A percentile compares a stretch with the other conserved stretches of the same genome.
Conservation (phyloP, 306 rosid species). For the Cicer judaicum region DNA sequence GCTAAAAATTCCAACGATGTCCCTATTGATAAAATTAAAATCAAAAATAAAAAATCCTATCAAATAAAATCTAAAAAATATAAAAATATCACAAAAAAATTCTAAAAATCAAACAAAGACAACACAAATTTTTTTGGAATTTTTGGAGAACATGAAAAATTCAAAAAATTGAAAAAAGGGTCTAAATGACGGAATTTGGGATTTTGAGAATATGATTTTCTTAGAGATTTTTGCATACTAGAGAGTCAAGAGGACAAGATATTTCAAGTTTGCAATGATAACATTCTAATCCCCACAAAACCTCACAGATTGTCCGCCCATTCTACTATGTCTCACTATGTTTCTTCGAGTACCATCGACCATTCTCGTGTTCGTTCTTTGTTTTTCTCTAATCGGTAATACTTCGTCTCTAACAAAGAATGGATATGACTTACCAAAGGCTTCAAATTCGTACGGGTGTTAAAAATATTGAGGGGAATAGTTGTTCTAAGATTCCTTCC, state of each 20-base stretch:
- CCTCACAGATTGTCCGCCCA: slow-evolving; percentile 43
- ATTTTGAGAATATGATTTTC: slow-evolving; percentile 14
- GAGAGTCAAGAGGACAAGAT: slow-evolving; percentile 34
- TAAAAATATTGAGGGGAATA: background rate
- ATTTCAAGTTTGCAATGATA: slow-evolving; percentile 8
- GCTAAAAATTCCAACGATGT: no score
- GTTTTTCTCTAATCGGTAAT: no score
- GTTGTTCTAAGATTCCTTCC: background rate
- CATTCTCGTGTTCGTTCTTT: background rate
- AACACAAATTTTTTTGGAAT: no score
- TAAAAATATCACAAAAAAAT: no score
- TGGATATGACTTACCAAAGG: background rate
- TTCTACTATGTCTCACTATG: background rate
- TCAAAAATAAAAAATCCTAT: no score
- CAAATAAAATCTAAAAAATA: no score
- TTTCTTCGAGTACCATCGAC: slow-evolving; percentile 31
- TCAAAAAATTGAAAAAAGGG: no score
- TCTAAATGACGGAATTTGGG: no score
- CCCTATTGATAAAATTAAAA: no score
- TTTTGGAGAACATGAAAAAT: no score
- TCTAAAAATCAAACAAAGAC: no score
- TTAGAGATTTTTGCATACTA: slow-evolving; percentile 31
- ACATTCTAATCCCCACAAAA: background rate
- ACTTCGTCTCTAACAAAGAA: no score
- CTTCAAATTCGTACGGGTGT: slow-evolving; percentile 37